These are phyloP conservation scores for Penicillium sclerotigenum DNA, from an alignment of 2,329 filamentous ascomycete genomes.

Conservation along the genomic window DNA sequence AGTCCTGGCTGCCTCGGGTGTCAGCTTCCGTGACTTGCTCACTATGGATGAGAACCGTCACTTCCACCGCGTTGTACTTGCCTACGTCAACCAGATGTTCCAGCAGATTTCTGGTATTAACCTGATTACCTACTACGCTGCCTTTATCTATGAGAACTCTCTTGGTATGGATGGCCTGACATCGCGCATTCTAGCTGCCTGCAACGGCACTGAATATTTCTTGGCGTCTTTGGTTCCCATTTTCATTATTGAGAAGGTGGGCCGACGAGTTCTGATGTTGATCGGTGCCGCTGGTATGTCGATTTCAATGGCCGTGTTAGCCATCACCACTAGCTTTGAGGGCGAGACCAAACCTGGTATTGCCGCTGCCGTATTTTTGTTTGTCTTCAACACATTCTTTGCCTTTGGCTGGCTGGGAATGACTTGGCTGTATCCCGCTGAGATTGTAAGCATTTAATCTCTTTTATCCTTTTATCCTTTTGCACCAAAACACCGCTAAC, in stretches of 20 bases:
- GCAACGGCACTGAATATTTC: conserved; percentile 55
- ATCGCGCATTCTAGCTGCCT: conserved; percentile 52
- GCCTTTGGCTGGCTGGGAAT: conserved; percentile 60
- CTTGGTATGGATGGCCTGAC: conserved; percentile 40
- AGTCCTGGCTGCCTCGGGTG: conserved; percentile 48
- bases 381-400: conserved; percentile 62
- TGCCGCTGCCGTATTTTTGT: conserved; percentile 54
- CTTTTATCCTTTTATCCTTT: background rate
- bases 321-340: conserved; percentile 38
- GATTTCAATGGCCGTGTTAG: conserved; percentile 61
- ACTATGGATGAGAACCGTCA: conserved; percentile 57
- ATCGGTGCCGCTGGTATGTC: conserved; percentile 65
- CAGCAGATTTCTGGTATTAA: conserved; percentile 49
- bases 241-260: conserved; percentile 50
- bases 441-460: conserved; percentile 49
- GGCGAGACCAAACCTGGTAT: conserved; percentile 40
- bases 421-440: conserved; percentile 61
- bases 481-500: background rate
- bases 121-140: conserved; percentile 47
- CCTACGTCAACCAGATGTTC: conserved; percentile 58
- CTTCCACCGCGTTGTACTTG: conserved; percentile 55
- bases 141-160: conserved; percentile 43
- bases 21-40: conserved; percentile 55
- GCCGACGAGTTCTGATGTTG: conserved; percentile 66
- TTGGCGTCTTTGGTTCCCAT: conserved; percentile 50